Evolutionary conservation across 179 eudicot species (phyloP), one percentile per base, ranked within the genome.

Genomic region (Drosera spatulata): DNA sequence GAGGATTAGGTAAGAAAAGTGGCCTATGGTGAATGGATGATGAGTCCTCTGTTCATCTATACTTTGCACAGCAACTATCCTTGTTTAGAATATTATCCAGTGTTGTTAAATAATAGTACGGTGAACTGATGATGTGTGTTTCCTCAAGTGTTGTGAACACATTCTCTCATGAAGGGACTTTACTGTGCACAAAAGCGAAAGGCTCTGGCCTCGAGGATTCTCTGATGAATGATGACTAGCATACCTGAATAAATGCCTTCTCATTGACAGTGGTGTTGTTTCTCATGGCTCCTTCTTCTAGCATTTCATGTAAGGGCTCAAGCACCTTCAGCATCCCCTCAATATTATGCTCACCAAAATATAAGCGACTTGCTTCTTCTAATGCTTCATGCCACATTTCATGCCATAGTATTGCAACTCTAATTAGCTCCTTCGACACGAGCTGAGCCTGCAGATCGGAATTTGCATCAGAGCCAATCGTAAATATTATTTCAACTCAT

Each of bases 381-480:
- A 94, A 67, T 59, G 83, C 97, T 69, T 94, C 99, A 73, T 94
- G 99, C 97, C 99, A 94, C 91, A 75, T 75, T 73, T 94, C 99
- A 77, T 83, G 97, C 99, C 97, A 94, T 63, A 94, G 84, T 74
- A 94, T 94, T 38, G 99, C 97, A 60, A 94, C 97, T 71, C 99
- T 80, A 56, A 94, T 85, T 65, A 94, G 77, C 79, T 94, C 99
- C 73, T 81, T 82, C 3, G 99, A 94, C 6, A 94, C 99, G 64
- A 94, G 97, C 78, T 90, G 96, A 56, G 97, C 99, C 99, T 94
- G 76, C 55, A 64, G 46, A 66, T 10, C 59, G 44, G 6, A 56
- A 50, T 55, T 44, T 6, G 7, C 2, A 50, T 53, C 46, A 5
- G 63, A 2, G 15, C 13, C 57, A 61, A 56, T 4, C 33, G 1